phyloP scores from a whole-genome alignment of 106 monocot species.

The Dendrobium nobile region DNA sequence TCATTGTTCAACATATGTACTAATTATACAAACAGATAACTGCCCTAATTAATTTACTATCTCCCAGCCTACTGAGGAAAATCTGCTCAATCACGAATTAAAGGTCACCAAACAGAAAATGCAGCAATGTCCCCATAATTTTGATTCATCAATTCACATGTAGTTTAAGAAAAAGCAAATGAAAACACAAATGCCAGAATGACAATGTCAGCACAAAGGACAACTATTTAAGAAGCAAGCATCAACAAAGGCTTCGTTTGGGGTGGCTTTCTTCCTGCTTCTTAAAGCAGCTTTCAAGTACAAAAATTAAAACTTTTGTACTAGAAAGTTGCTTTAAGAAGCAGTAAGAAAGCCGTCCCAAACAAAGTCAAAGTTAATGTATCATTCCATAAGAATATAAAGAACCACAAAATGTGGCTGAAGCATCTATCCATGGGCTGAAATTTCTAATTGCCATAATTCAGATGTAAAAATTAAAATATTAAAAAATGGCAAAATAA shows the following conservation, averaged over 20 bases:
- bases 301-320: too few species aligned
- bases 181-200: not conserved
- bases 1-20: not conserved
- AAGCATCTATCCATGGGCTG: not conserved
- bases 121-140: not conserved
- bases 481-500: not conserved
- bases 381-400: not conserved
- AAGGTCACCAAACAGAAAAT: not conserved
- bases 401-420: not conserved
- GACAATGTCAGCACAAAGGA: not conserved
- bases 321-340: too few species aligned
- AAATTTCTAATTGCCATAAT: not conserved
- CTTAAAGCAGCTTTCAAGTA: too few species aligned
- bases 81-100: not conserved
- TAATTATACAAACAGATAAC: not conserved
- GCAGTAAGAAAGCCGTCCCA: too few species aligned
- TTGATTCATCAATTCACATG: not conserved
- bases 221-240: not conserved
- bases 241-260: not conserved
- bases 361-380: too few species aligned
- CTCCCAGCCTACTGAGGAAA: not conserved
- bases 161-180: not conserved
- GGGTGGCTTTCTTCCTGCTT: too few species aligned
- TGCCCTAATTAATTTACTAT: not conserved
- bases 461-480: not conserved